Evolutionary conservation across 805 yeast species (phyloP), one percentile per base, ranked within the genome.

Genomic region (Metschnikowia peoriensis): DNA sequence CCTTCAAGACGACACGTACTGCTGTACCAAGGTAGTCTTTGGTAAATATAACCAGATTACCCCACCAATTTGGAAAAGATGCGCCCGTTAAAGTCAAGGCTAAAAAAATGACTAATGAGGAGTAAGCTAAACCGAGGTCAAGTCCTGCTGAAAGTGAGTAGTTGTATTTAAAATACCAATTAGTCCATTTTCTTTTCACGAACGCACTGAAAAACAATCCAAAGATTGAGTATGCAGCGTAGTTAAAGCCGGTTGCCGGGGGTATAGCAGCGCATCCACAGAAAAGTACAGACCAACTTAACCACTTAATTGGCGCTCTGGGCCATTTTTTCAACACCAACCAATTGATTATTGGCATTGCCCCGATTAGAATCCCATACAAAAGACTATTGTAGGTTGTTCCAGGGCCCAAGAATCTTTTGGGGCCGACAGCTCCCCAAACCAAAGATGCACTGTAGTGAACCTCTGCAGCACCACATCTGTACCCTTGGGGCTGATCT

Each of bases 341-440:
- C 49, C 53, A 50, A 17, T 50, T 46, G 38, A 50, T n/a, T 7
- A 50, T 17, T 22, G 54, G 50, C 46, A 51, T 45, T 22, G 38
- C 38, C 10, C 57, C 59, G 28, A 56, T 49, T 32, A 56, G 52
- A 41, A 56, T 44, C 42, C 55, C 55, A 42, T 49, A 56, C 42
- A 52, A 40, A 28, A 56, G 50, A 16, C 57, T 51, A 40, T 56
- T 56, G 40, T 56, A 56, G 7, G 55, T 41, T 38, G 59, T 55
- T 4, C 64, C 68, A 61, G 77, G 29, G 42, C 59, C 50, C 63
- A 66, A 55, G 66, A 67, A 55, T 62, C 69, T 34, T 48, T 69
- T 54, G 6, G 58, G 58, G 2, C 58, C 58, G 52, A 66, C 48
- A 37, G 68, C 44, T 40, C 92, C 87, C 62, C 80, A 61, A 1